phyloP scores from a whole-genome alignment of 106 monocot species.

The Dioscorea alata region DNA sequence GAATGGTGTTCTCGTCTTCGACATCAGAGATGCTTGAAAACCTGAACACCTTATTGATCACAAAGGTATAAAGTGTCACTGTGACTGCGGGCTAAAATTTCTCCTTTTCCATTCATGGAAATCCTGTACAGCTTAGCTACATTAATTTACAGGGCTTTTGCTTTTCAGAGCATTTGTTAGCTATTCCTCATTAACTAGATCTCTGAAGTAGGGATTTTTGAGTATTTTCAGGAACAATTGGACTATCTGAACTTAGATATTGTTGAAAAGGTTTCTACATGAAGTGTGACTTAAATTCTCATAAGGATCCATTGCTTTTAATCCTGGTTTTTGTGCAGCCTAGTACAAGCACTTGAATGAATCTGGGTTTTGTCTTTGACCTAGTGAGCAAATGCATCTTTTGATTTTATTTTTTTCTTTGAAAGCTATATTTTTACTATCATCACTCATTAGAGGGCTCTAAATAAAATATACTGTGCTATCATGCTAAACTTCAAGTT shows the following conservation, averaged over 20 bases:
- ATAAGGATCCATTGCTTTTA: not conserved
- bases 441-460: not conserved
- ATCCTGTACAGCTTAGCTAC: no score
- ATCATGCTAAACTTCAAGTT: not conserved
- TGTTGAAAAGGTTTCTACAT: conserved; percentile 51
- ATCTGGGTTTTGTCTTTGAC: conserved; percentile 84
- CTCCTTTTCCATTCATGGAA: no score
- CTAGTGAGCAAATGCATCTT: conserved; percentile 44
- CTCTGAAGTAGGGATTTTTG: conserved; percentile 86
- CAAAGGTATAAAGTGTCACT: no score
- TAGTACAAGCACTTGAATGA: conserved; percentile 52
- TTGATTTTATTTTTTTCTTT: not conserved
- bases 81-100: no score
- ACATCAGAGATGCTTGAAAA: no score
- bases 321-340: conserved; percentile 42
- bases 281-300: not conserved
- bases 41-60: no score
- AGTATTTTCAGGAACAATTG: conserved; percentile 62
- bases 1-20: no score
- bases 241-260: no score
- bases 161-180: conserved; percentile 69
- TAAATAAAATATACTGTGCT: not conserved
- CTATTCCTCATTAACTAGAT: conserved; percentile 84
- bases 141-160: not conserved
- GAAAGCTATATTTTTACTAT: no score